Evolutionary conservation across 352 stramenopile species (phyloP), one percentile per base, ranked within the genome.

Genomic region (Phytopythium mirpurense): DNA sequence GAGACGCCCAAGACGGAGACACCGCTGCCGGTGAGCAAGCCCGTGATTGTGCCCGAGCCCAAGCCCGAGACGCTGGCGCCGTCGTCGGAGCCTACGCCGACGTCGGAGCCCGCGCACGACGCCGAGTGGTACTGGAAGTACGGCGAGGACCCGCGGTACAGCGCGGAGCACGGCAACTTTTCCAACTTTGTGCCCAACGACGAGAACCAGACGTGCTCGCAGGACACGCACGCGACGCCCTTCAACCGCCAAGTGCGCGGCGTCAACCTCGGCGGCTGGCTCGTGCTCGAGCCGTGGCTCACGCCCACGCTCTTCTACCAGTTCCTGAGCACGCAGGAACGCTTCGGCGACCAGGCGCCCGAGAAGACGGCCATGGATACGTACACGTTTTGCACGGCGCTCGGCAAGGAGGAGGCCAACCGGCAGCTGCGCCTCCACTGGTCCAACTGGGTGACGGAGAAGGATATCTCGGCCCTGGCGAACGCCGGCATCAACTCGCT

Each of bases 221-320:
- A 79, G 23, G 79, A 90, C 43, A 61, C 53, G 27, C 79, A 90
- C 57, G 66, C 79, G 29, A 88, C 70, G 29, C 79, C 76, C 12
- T 95, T 86, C 62, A 94, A 90, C 67, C 67, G 54, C 36, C 80
- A 95, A 58, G 67, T 98, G 45, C 88, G 91, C 41, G 92, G 92
- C 16, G 90, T 90, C 32, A 98, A 97, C 62, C 75, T 98, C 11
- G 95, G 93, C 31, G 93, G 93, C 19, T 98, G 88, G 88, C 83
- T 98, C 66, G 95, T 98, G 21, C 74, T 98, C 24, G 95, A 98
- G 68, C 92, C 90, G 14, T 98, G 93, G 93, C 95, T 98, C 62
- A 98, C 93, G 24, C 96, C 95, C 26, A 88, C 73, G 51, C 65
- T 98, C 29, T 98, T 98, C 70, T 98, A 98, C 70, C 93, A 98